phyloP scores from a whole-genome alignment of 192 early-diverging fungal species.

The Ambispora gerdemannii region DNA sequence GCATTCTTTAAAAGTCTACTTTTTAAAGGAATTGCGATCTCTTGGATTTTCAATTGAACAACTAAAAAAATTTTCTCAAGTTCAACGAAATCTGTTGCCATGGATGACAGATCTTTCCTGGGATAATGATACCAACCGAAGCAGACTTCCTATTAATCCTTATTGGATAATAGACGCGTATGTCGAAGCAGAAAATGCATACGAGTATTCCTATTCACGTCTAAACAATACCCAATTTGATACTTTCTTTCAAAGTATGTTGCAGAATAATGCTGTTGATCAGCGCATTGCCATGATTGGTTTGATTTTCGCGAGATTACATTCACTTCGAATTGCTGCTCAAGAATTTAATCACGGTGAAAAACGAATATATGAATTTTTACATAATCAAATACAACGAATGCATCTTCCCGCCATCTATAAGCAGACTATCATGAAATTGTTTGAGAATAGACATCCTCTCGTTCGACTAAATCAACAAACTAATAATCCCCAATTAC shows the following conservation, averaged over 20 bases:
- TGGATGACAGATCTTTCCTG: constrained; percentile 22
- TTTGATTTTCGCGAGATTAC: constrained; percentile 9
- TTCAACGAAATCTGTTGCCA: constrained; percentile 6
- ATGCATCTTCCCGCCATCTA: neutral
- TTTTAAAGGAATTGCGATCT: constrained; percentile 11
- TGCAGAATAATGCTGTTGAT: neutral
- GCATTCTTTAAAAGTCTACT: constrained; percentile 25
- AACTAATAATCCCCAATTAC: neutral
- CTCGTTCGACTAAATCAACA: neutral
- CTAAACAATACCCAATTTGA: neutral
- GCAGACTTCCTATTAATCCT: constrained; percentile 26
- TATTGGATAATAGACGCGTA: constrained; percentile 4
- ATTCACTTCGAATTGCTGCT: constrained; percentile 11
- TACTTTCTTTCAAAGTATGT: neutral
- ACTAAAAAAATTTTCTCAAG: constrained; percentile 23
- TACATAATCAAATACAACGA: constrained; percentile 4
- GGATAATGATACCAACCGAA: neutral
- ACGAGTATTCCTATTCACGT: neutral
- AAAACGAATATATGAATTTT: neutral
- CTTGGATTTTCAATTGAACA: constrained; percentile 23
- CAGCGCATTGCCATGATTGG: constrained; percentile 19
- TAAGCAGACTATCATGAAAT: neutral
- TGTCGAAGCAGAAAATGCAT: neutral
- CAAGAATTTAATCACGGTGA: constrained; percentile 14
- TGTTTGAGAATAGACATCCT: neutral